Evolutionary conservation across 2,329 filamentous ascomycete species (phyloP).

Genomic region (Aspergillus pseudotamarii): DNA sequence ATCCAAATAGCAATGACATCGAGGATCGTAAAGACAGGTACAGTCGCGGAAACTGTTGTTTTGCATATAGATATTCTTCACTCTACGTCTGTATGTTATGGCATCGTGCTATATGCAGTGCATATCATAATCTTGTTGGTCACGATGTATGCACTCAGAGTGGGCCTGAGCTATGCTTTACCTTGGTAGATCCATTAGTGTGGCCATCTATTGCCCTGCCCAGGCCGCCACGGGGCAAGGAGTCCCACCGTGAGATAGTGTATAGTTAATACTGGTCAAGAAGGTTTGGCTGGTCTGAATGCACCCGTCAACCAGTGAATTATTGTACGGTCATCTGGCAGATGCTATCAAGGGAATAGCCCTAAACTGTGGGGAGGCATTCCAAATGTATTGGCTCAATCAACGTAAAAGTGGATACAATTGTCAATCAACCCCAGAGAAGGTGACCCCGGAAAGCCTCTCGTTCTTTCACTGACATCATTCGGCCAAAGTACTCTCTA

Average conservation of each 20-base stretch:
- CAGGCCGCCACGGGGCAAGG: neutral
- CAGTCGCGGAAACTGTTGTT: too few relatives aligned
- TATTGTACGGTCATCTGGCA: neutral
- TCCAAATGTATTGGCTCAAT: neutral
- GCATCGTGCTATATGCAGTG: neutral
- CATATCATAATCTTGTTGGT: neutral
- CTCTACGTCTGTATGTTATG: too few relatives aligned
- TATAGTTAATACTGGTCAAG: neutral
- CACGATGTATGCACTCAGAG: neutral
- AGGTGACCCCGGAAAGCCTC: neutral
- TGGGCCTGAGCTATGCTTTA: neutral
- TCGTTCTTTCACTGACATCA: neutral
- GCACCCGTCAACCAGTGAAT: neutral
- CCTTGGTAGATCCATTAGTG: neutral
- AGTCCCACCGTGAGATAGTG: neutral
- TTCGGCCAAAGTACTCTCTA: neutral
- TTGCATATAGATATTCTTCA: too few relatives aligned
- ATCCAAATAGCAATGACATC: neutral
- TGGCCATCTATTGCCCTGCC: neutral
- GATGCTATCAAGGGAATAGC: neutral
- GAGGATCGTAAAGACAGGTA: too few relatives aligned
- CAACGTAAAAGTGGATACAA: neutral
- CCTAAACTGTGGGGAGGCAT: neutral
- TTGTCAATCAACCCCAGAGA: neutral
- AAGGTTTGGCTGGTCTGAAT: neutral